phyloP scores from a whole-genome alignment of 352 stramenopile species.

The Phytophthora constricta region DNA sequence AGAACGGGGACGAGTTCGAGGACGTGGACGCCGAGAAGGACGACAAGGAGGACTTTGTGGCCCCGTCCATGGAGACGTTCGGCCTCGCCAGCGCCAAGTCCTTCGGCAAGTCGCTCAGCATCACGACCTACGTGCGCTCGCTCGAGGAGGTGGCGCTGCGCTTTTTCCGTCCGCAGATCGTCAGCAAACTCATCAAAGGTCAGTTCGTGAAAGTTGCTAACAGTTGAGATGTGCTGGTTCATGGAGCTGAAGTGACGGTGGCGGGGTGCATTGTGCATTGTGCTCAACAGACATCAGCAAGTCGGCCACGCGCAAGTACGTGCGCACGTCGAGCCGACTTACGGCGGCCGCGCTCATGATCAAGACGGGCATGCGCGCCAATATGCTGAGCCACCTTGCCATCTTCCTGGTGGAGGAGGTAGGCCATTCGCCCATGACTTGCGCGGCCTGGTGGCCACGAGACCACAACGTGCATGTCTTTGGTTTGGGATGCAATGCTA shows the following conservation, averaged over 20 bases:
- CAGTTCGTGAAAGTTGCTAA: too few relatives aligned
- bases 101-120: slow-evolving; percentile 82
- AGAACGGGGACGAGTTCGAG: slow-evolving; percentile 50
- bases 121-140: slow-evolving; percentile 80
- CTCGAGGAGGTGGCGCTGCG: slow-evolving; percentile 73
- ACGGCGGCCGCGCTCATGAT: slow-evolving; percentile 65
- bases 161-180: slow-evolving; percentile 58
- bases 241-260: too few relatives aligned
- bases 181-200: slow-evolving; percentile 88
- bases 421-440: not conserved
- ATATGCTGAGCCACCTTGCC: slow-evolving; percentile 73
- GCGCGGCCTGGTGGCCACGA: too few relatives aligned
- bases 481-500: not conserved
- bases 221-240: not conserved
- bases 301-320: slow-evolving; percentile 80
- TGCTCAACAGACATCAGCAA: slow-evolving; percentile 66
- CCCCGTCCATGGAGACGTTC: slow-evolving; percentile 69
- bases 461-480: not conserved
- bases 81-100: slow-evolving; percentile 54
- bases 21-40: slow-evolving; percentile 42
- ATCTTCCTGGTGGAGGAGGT: slow-evolving; percentile 90
- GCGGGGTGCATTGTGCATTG: too few relatives aligned
- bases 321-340: slow-evolving; percentile 64
- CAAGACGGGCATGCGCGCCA: slow-evolving; percentile 82
- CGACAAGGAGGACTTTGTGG: slow-evolving; percentile 57